Conservation (phyloP, 129 eudicot genomes). For the Helianthus tuberosus region DNA sequence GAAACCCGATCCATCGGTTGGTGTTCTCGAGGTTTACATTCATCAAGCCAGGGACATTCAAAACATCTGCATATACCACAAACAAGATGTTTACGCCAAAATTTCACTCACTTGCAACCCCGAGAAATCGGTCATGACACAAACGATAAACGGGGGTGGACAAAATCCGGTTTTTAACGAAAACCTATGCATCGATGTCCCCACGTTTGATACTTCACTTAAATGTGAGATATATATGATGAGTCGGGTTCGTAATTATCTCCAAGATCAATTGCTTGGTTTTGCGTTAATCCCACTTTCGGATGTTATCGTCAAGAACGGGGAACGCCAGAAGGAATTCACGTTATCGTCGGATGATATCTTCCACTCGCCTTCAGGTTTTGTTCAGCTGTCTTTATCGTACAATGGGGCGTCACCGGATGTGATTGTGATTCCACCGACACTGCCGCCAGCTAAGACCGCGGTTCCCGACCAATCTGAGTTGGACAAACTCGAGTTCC, state of each 20-base stretch:
- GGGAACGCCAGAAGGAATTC: slow-evolving; percentile 76
- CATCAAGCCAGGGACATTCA: slow-evolving; percentile 96
- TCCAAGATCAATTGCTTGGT: slow-evolving; percentile 91
- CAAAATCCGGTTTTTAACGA: slow-evolving; percentile 84
- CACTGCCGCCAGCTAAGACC: slow-evolving; percentile 8
- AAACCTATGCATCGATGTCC: slow-evolving; percentile 52
- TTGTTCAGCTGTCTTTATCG: slow-evolving; percentile 74
- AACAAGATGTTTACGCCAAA: slow-evolving; percentile 97
- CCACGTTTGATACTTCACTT: slow-evolving; percentile 56
- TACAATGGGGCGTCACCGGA: slow-evolving; percentile 83
- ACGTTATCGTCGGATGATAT: slow-evolving; percentile 87
- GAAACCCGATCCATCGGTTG: slow-evolving; percentile 45
- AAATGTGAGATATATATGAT: slow-evolving; percentile 98
- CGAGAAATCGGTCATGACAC: slow-evolving; percentile 70
- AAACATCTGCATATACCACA: slow-evolving; percentile 96
- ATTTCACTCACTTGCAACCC: slow-evolving; percentile 81
- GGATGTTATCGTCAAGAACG: slow-evolving; percentile 59
- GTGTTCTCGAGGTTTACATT: slow-evolving; percentile 75
- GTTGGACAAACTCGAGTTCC: slow-evolving; percentile 84
- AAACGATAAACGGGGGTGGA: slow-evolving; percentile 94
- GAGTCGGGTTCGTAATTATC: slow-evolving; percentile 86
- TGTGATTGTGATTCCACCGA: slow-evolving; percentile 55
- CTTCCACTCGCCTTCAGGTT: slow-evolving; percentile 96
- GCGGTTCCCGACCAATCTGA: slow-evolving; percentile 40
- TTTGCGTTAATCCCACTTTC: slow-evolving; percentile 91